phyloP scores from a whole-genome alignment of 1,284 basidiomycete genomes.

The Coniferiporia sulphurascens region DNA sequence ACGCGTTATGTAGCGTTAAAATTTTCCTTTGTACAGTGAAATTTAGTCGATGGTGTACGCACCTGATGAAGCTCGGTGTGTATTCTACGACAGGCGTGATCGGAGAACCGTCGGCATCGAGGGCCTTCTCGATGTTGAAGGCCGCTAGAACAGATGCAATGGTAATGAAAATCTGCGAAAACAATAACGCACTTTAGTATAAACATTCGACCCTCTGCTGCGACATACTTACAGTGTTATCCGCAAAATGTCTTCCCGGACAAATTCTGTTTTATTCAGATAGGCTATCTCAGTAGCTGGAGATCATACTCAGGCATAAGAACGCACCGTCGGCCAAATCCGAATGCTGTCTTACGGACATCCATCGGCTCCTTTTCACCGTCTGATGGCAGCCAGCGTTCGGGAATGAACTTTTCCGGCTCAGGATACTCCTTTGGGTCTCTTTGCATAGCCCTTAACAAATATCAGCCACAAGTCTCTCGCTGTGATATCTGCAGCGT shows the following conservation, averaged over 20 bases:
- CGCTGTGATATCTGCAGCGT: background rate
- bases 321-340: conserved; percentile 13
- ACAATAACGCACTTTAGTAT: background rate
- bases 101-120: conserved; percentile 17
- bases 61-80: conserved; percentile 7
- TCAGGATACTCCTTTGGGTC: conserved; percentile 15
- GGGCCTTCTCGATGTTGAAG: conserved; percentile 19
- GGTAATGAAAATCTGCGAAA: conserved; percentile 5
- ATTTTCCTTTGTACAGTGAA: too few species aligned
- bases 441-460: conserved; percentile 7
- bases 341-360: conserved; percentile 4
- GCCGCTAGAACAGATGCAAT: conserved; percentile 18
- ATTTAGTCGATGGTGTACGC: too few species aligned
- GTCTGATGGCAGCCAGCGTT: conserved; percentile 6
- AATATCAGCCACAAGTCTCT: background rate
- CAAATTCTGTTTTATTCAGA: conserved; percentile 15
- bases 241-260: conserved; percentile 9
- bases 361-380: background rate
- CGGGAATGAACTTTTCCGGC: conserved; percentile 17
- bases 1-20: too few species aligned
- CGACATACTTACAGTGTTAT: background rate
- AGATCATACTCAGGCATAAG: too few species aligned
- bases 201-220: too few species aligned
- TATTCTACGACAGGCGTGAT: conserved; percentile 6
- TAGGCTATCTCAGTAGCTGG: too few species aligned